Percentiles rank a stretch among this genome's conserved stretches.
Evolutionary conservation across 108 stramenopile genomes (phyloP).

Genomic region (Nitzschia sp.): DNA sequence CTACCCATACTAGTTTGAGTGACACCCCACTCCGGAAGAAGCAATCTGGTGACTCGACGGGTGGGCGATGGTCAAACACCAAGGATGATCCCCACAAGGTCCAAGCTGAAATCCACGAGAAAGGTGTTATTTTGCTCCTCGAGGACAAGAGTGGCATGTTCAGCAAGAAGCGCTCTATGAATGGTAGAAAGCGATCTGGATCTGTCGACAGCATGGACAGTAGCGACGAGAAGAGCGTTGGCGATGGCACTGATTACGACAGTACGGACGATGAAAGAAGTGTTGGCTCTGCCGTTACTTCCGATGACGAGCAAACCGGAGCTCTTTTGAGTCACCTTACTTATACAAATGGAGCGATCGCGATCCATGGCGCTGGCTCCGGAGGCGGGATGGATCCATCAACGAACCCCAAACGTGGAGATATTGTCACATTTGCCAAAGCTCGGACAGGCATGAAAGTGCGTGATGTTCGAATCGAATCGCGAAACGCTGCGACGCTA

Average conservation of each 20-base stretch:
- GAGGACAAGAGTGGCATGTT: slow-evolving; percentile 72
- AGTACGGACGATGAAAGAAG: slow-evolving; percentile 24
- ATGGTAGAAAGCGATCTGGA: slow-evolving; percentile 11
- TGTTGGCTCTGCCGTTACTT: slow-evolving; percentile 12
- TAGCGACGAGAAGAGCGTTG: slow-evolving; percentile 25
- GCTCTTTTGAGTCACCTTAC: slow-evolving; percentile 46
- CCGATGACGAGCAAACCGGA: not conserved
- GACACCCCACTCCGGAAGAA: slow-evolving; percentile 43
- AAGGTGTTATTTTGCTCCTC: slow-evolving; percentile 67
- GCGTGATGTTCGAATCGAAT: slow-evolving; percentile 71
- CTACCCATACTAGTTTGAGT: slow-evolving; percentile 59
- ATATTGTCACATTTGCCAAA: slow-evolving; percentile 73
- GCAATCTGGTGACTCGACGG: not conserved
- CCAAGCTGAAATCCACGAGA: slow-evolving; percentile 38
- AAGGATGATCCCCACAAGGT: slow-evolving; percentile 31
- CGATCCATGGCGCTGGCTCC: slow-evolving; percentile 46
- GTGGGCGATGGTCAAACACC: slow-evolving; percentile 55
- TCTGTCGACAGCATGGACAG: slow-evolving; percentile 20
- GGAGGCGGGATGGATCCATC: slow-evolving; percentile 25
- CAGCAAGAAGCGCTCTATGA: slow-evolving; percentile 19
- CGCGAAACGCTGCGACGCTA: slow-evolving; percentile 48
- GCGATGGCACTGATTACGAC: slow-evolving; percentile 11
- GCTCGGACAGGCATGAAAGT: slow-evolving; percentile 47
- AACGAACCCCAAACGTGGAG: slow-evolving; percentile 66
- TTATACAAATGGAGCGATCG: slow-evolving; percentile 66